These are phyloP conservation scores for Phytophthora syringae DNA, from an alignment of 352 stramenopile species.

Conservation along the genomic window DNA sequence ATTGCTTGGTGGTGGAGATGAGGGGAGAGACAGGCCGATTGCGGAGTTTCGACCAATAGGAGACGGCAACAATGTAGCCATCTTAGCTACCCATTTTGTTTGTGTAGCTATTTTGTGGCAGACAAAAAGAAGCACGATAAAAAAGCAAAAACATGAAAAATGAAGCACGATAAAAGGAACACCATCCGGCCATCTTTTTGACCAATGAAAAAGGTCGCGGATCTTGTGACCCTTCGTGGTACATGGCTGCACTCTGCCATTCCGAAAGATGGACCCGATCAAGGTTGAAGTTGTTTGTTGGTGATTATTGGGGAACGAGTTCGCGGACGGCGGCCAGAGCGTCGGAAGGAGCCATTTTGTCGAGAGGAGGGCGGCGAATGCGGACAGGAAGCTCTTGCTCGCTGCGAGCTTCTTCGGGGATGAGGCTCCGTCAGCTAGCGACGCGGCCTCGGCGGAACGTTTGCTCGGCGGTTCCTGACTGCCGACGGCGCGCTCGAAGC, in stretches of 20 bases:
- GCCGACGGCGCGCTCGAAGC: slow-evolving; percentile 57
- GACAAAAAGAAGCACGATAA: no score
- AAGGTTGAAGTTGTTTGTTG: neutral
- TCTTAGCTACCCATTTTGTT: no score
- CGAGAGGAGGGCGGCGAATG: slow-evolving; percentile 76
- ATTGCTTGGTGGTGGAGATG: slow-evolving; percentile 15
- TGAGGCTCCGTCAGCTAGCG: slow-evolving; percentile 16
- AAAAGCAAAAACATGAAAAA: no score
- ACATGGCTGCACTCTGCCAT: no score
- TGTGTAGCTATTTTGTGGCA: no score
- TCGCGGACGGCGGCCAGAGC: slow-evolving; percentile 43
- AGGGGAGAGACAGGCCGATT: neutral
- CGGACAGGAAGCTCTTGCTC: slow-evolving; percentile 48
- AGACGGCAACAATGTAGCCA: neutral
- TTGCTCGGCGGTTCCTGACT: slow-evolving; percentile 21
- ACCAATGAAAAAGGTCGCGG: no score
- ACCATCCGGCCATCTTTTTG: no score
- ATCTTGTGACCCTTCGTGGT: no score
- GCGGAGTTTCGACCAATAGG: neutral
- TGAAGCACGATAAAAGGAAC: no score
- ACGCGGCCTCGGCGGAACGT: slow-evolving; percentile 19
- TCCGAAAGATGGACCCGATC: no score
- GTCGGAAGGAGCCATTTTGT: slow-evolving; percentile 55
- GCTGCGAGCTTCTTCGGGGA: slow-evolving; percentile 44
- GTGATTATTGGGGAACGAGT: slow-evolving; percentile 23